phyloP scores from a whole-genome alignment of 805 yeast species.

The Myxozyma vanderwaltii region DNA sequence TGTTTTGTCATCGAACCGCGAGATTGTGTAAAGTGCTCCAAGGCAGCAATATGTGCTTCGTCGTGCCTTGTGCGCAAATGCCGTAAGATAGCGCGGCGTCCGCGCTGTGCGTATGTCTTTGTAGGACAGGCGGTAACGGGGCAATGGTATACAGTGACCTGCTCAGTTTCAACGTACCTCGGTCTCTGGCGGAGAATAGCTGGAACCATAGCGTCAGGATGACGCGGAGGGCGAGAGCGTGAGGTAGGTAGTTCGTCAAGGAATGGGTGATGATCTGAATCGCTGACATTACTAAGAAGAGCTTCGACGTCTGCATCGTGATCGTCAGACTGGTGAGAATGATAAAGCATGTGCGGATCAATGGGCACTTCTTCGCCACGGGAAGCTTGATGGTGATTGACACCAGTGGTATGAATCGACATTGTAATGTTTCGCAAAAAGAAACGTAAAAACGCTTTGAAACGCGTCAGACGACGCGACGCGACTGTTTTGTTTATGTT shows the following conservation, averaged over 20 bases:
- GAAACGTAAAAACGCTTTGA: not conserved
- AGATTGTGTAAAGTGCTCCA: slow-evolving; percentile 7
- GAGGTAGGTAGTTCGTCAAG: slow-evolving; percentile 15
- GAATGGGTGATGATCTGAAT: slow-evolving; percentile 1
- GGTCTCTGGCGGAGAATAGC: slow-evolving; percentile 12
- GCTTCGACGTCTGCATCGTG: not conserved
- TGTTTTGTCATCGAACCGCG: slow-evolving; percentile 27
- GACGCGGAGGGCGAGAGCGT: slow-evolving; percentile 10
- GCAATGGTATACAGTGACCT: slow-evolving; percentile 29
- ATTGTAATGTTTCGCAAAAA: not conserved
- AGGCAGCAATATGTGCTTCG: slow-evolving; percentile 20
- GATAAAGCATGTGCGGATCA: slow-evolving; percentile 25
- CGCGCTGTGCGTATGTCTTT: slow-evolving; percentile 31
- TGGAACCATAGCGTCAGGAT: slow-evolving; percentile 9
- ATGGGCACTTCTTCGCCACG: slow-evolving; percentile 13
- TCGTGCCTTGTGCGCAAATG: slow-evolving; percentile 21
- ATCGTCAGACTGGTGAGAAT: slow-evolving; percentile 1
- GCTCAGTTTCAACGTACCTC: slow-evolving; percentile 22
- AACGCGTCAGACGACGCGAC: not conserved
- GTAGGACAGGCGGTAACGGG: slow-evolving; percentile 26
- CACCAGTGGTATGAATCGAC: slow-evolving; percentile 1
- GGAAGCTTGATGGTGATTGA: not conserved
- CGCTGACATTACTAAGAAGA: not conserved
- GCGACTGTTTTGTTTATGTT: not conserved
- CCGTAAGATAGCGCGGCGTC: slow-evolving; percentile 31